phyloP scores from a whole-genome alignment of 306 rosid genomes.

The Medicago arabica region DNA sequence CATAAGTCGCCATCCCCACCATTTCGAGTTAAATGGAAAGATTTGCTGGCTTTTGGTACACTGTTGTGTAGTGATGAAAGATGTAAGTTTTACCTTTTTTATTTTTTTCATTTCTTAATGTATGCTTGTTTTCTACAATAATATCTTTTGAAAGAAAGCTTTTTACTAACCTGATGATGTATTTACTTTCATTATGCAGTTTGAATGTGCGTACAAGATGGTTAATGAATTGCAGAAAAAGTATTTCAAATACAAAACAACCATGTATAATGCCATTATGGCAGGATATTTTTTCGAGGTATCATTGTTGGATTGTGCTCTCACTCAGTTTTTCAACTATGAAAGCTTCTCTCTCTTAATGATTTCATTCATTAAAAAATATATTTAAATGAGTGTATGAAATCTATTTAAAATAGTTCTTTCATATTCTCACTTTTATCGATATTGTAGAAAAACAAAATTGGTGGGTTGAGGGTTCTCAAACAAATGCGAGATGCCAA shows the following conservation, averaged over 20 bases:
- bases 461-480: constrained; percentile 60
- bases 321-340: constrained; percentile 5
- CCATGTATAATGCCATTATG: constrained; percentile 85
- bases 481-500: constrained; percentile 65
- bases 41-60: constrained; percentile 73
- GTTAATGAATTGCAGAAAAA: constrained; percentile 58
- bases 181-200: constrained; percentile 57
- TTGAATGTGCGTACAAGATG: constrained; percentile 67
- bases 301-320: constrained; percentile 38
- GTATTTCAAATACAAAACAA: constrained; percentile 52
- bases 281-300: constrained; percentile 94
- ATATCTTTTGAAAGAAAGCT: constrained; percentile 1
- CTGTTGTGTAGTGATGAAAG: constrained; percentile 67
- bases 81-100: constrained; percentile 59
- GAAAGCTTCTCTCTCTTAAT: background rate
- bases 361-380: constrained; percentile 6
- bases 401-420: constrained; percentile 23
- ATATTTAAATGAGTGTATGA: background rate
- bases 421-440: constrained; percentile 30
- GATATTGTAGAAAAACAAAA: constrained; percentile 69
- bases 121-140: constrained; percentile 35
- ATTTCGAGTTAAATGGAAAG: constrained; percentile 56
- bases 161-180: constrained; percentile 23
- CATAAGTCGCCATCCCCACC: constrained; percentile 50
- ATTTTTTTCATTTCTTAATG: constrained; percentile 16